phyloP scores from a whole-genome alignment of 495 filamentous ascomycete species.

The Penicillium angulare region DNA sequence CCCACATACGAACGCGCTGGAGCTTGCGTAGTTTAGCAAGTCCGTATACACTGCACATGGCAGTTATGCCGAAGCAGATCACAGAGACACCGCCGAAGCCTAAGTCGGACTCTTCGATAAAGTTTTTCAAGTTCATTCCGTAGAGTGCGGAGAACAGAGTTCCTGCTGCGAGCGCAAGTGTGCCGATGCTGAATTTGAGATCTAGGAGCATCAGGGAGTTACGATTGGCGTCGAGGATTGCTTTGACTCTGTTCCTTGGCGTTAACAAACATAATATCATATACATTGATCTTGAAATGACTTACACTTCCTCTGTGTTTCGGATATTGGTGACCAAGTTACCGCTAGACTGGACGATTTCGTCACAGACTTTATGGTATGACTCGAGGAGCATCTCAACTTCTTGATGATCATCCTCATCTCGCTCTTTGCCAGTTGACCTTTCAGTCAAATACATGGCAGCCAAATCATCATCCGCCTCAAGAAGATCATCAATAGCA shows the following conservation, averaged over 20 bases:
- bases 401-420: constrained; percentile 90
- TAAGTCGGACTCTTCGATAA: constrained; percentile 92
- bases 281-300: too few species aligned
- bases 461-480: constrained; percentile 93
- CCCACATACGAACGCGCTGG: constrained; percentile 88
- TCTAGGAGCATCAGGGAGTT: constrained; percentile 98
- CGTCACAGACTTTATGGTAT: constrained; percentile 96
- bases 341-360: constrained; percentile 92
- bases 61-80: constrained; percentile 68
- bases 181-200: constrained; percentile 93
- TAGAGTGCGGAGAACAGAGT: constrained; percentile 96
- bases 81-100: constrained; percentile 76
- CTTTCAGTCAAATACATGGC: constrained; percentile 95
- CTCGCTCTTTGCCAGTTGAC: constrained; percentile 65
- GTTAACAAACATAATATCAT: too few species aligned
- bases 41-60: constrained; percentile 75
- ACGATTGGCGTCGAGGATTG: constrained; percentile 94
- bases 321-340: constrained; percentile 94
- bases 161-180: constrained; percentile 84
- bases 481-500: constrained; percentile 92
- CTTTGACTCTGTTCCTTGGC: constrained; percentile 71
- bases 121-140: constrained; percentile 99
- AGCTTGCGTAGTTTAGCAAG: constrained; percentile 79
- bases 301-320: constrained; percentile 97
- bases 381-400: constrained; percentile 95